phyloP scores from a whole-genome alignment of 805 yeast species.

The Maudiozyma bulderi region DNA sequence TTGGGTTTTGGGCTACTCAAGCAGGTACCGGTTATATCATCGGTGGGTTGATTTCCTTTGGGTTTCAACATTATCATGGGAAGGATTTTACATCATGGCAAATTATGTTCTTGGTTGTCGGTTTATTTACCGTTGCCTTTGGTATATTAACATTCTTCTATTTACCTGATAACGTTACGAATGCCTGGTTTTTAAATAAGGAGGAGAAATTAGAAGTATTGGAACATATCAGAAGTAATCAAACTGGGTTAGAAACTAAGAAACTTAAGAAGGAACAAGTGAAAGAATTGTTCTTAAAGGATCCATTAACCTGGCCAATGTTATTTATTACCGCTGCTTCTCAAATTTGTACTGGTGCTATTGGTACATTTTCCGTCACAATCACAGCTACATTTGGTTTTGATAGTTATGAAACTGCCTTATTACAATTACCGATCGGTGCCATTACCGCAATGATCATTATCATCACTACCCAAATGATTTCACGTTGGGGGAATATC shows the following conservation, averaged over 20 bases:
- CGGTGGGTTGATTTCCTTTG: slow-evolving; percentile 41
- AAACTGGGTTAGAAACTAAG: slow-evolving; percentile 44
- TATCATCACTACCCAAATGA: slow-evolving; percentile 31
- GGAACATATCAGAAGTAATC: slow-evolving; percentile 38
- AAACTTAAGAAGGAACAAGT: slow-evolving; percentile 38
- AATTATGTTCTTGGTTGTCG: slow-evolving; percentile 48
- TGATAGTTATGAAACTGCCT: slow-evolving; percentile 34
- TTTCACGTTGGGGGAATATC: slow-evolving; percentile 29
- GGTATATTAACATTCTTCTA: slow-evolving; percentile 36
- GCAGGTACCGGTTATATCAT: slow-evolving; percentile 42
- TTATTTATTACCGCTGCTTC: slow-evolving; percentile 37
- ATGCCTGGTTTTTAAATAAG: slow-evolving; percentile 32
- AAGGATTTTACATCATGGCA: slow-evolving; percentile 46
- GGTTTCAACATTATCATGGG: slow-evolving; percentile 42
- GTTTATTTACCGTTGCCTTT: slow-evolving; percentile 41
- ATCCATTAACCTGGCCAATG: slow-evolving; percentile 43
- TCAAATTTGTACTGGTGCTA: slow-evolving; percentile 42
- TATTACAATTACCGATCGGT: slow-evolving; percentile 52
- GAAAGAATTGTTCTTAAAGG: slow-evolving; percentile 36
- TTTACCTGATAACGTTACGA: slow-evolving; percentile 42
- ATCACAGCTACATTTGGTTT: slow-evolving; percentile 46
- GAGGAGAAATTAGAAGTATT: slow-evolving; percentile 38
- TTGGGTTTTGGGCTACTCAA: slow-evolving; percentile 49
- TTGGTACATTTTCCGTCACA: slow-evolving; percentile 44
- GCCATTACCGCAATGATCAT: slow-evolving; percentile 37